Base-by-base conservation (phyloP, 257 asterid species). In the Lycium ferocissimum region DNA sequence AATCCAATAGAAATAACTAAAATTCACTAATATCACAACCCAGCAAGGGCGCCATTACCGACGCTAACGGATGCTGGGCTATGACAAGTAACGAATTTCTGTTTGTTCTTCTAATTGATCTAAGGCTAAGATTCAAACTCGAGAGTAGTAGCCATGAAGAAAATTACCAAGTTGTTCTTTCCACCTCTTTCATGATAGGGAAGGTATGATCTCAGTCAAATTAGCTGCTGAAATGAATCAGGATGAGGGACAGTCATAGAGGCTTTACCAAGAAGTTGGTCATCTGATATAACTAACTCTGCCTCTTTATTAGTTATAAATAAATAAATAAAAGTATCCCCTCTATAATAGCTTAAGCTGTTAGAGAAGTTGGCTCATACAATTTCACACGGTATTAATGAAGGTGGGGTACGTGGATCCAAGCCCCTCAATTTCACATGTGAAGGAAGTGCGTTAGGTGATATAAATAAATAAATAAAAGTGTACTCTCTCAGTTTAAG, bases 171-270 rank as follows among this genome's bases (percentile, higher is more conserved):
- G 65, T 22, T 75, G 10, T 10, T 73, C 12, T 75, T 26, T 51
- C 45, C 38, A 13, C 22, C 45, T 76, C 63, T 76, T 76, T 76
- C 45, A 26, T 70, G 33, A 70, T 70, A 70, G 54, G 54, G 15
- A 70, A 9, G 35, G 79, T 70, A 45, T 72, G 38, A 14, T 20
- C 38, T 45, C 59, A 72, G 57, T 45, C 80, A 72, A 72, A 72
- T 72, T 72, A 72, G 58, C 80, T 72, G 38, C n/a, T 18, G 79
- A 40, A 40, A 72, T 45, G n/a, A 72, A n/a, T 72, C 58, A 72
- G 58, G 80, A 10, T 18, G 10, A 72, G 58, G 8, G 35, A 72
- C 38, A 7, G 58, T 72, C 10, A 11, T 11, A 72, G 80, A 45
- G 80, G 37, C 58, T 72, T 72, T 20, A 45, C 58, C 38, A 45